phyloP scores from a whole-genome alignment of 2,329 filamentous ascomycete genomes.

The Akanthomyces lecanii region DNA sequence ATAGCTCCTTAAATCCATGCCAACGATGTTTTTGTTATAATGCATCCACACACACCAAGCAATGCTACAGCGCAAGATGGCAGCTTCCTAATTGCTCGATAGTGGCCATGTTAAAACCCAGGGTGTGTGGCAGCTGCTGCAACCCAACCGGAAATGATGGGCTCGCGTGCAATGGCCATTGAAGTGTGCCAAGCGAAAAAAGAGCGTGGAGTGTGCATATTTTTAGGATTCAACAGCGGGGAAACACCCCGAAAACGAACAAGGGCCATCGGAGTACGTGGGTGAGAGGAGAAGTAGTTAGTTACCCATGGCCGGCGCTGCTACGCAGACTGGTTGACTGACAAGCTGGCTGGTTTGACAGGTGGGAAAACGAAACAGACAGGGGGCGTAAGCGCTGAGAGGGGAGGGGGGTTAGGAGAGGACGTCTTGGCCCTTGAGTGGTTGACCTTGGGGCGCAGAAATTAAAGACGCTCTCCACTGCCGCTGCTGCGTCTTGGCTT shows the following conservation, averaged over 20 bases:
- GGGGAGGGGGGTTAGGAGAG: too few species aligned
- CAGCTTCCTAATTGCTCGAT: conserved; percentile 12
- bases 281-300: too few species aligned
- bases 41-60: neutral
- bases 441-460: too few species aligned
- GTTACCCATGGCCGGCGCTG: too few species aligned
- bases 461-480: too few species aligned
- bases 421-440: too few species aligned
- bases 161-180: neutral
- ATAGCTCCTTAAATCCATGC: neutral
- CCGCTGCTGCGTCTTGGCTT: too few species aligned
- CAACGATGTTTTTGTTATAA: neutral
- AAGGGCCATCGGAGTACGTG: too few species aligned
- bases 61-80: neutral
- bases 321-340: too few species aligned
- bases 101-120: neutral
- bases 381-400: too few species aligned
- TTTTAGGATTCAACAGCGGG: neutral
- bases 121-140: neutral
- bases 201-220: neutral
- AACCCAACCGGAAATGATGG: conserved; percentile 1
- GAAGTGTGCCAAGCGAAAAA: neutral
- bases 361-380: too few species aligned
- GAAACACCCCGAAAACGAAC: neutral
- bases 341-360: too few species aligned